Conservation (phyloP, 2,329 filamentous ascomycete genomes). For the Rasamsonia emersonii region DNA sequence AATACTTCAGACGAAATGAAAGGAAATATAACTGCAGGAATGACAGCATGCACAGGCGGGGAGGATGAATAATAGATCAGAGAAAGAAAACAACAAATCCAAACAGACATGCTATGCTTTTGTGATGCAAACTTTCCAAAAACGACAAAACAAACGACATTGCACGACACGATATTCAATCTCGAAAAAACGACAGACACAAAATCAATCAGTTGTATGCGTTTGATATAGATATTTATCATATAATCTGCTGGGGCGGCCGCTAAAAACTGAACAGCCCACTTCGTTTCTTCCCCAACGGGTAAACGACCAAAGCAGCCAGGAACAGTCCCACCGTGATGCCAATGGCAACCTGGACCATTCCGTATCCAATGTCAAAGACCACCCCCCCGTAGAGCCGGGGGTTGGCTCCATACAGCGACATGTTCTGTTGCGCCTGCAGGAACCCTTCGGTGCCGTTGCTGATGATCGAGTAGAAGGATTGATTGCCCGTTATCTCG, state of each 20-base stretch:
- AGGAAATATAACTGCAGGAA: slow-evolving; percentile 5
- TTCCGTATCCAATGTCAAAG: slow-evolving; percentile 41
- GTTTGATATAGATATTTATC: slow-evolving; percentile 3
- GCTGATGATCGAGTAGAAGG: slow-evolving; percentile 36
- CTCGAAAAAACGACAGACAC: neutral
- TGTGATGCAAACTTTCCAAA: slow-evolving; percentile 1
- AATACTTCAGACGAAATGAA: neutral
- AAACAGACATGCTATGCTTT: neutral
- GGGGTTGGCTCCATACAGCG: slow-evolving; percentile 9
- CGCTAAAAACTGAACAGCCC: slow-evolving; percentile 39
- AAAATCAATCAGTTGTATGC: slow-evolving; percentile 1
- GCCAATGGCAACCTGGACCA: slow-evolving; percentile 43
- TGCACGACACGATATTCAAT: neutral
- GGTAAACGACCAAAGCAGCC: slow-evolving; percentile 41
- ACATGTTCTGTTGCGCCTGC: slow-evolving; percentile 20
- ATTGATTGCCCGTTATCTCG: slow-evolving; percentile 36
- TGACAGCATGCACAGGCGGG: no score
- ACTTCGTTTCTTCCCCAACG: slow-evolving; percentile 40
- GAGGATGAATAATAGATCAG: no score
- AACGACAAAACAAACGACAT: slow-evolving; percentile 1
- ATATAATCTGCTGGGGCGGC: slow-evolving; percentile 5
- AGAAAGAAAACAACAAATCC: no score
- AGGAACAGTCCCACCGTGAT: slow-evolving; percentile 43
- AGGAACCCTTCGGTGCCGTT: slow-evolving; percentile 28
- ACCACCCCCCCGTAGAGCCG: slow-evolving; percentile 20